Evolutionary conservation across 1,139 yeast species (phyloP).

Genomic region (Yamadazyma friedrichii): DNA sequence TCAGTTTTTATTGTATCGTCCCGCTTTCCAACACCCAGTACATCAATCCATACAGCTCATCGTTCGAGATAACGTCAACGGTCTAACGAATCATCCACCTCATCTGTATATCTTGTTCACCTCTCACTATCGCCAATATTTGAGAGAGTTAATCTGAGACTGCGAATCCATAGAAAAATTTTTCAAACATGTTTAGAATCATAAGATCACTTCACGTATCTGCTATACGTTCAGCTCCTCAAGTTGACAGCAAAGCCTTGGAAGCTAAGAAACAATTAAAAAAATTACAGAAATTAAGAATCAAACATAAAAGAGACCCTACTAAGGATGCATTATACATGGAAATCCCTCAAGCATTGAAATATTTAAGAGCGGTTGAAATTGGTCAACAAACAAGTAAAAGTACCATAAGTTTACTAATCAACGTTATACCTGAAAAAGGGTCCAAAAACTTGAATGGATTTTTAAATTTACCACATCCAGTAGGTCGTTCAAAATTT

Average conservation of each 20-base stretch:
- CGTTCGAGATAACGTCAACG: too few relatives aligned
- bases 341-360: slow-evolving; percentile 71
- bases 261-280: slow-evolving; percentile 23
- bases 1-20: too few relatives aligned
- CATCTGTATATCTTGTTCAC: too few relatives aligned
- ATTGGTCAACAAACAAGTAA: slow-evolving; percentile 75
- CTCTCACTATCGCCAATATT: too few relatives aligned
- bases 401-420: slow-evolving; percentile 65
- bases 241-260: slow-evolving; percentile 9
- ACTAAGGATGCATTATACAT: slow-evolving; percentile 60
- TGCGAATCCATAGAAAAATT: slow-evolving; percentile 6
- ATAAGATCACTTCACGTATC: slow-evolving; percentile 8
- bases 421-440: slow-evolving; percentile 71
- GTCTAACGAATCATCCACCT: too few relatives aligned
- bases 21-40: too few relatives aligned
- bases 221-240: slow-evolving; percentile 7
- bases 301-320: slow-evolving; percentile 47
- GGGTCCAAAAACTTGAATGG: slow-evolving; percentile 80
- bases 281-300: slow-evolving; percentile 33
- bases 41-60: too few relatives aligned
- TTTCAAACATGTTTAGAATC: slow-evolving; percentile 6
- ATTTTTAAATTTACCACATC: slow-evolving; percentile 71
- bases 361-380: slow-evolving; percentile 83
- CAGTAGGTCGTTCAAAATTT: slow-evolving; percentile 62
- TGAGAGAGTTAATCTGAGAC: not conserved